A percentile compares a stretch with the other conserved stretches of the same genome.
Conservation (phyloP, 768 basidiomycete genomes). For the Lactifluus volemus region DNA sequence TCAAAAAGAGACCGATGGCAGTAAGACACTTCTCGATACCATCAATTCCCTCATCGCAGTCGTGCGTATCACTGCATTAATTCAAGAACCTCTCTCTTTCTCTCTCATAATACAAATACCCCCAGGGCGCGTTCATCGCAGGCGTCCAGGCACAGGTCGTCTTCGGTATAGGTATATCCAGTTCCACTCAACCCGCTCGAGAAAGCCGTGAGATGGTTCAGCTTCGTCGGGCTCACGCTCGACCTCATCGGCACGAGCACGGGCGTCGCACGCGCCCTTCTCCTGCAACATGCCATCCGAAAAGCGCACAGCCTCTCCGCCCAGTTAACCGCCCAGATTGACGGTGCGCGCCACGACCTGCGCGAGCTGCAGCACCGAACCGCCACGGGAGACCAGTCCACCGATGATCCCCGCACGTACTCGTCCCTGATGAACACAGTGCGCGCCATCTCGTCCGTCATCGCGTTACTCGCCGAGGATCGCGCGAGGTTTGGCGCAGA, state of each 20-base stretch:
- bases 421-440: neutral
- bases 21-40: constrained; percentile 13
- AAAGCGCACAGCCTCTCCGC: constrained; percentile 7
- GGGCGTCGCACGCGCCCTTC: constrained; percentile 13
- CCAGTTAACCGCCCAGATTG: constrained; percentile 2
- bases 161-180: neutral
- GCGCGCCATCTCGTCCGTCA: neutral
- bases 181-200: neutral
- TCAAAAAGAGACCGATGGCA: constrained; percentile 5
- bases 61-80: neutral
- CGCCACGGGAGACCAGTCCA: neutral
- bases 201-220: constrained; percentile 12
- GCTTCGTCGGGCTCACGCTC: constrained; percentile 18
- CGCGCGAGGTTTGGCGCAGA: neutral
- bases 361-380: neutral
- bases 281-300: constrained; percentile 5
- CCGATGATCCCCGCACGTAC: neutral
- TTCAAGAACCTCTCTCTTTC: neutral
- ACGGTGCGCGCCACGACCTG: constrained; percentile 9
- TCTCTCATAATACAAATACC: neutral
- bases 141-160: constrained; percentile 18
- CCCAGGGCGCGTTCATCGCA: constrained; percentile 18
- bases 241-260: constrained; percentile 16
- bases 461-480: constrained; percentile 4
- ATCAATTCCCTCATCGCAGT: constrained; percentile 14